Evolutionary conservation across 108 stramenopile species (phyloP).

Genomic region (Nannochloropsis gaditana): DNA sequence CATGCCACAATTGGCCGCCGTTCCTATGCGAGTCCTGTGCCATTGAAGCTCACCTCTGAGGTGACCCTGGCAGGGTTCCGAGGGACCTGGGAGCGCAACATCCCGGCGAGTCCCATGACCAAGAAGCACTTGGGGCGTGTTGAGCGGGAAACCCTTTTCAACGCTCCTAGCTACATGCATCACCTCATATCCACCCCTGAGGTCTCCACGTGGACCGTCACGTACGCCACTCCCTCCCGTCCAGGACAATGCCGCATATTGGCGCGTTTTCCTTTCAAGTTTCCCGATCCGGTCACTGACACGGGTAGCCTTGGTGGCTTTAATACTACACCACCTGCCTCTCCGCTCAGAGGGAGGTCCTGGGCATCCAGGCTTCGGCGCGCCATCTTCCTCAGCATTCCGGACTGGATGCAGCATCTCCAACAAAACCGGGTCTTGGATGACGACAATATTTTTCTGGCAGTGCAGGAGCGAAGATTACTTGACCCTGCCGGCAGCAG

Average conservation of each 20-base stretch:
- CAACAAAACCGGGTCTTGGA: neutral
- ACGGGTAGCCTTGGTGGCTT: neutral
- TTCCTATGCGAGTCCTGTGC: neutral
- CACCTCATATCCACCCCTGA: slow-evolving; percentile 9
- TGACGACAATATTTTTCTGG: slow-evolving; percentile 6
- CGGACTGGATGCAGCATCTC: slow-evolving; percentile 1
- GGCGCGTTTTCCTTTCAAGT: neutral
- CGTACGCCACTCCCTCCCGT: slow-evolving; percentile 17
- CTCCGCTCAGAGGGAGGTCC: neutral
- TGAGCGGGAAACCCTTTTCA: neutral
- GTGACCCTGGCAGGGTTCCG: neutral
- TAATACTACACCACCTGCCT: neutral
- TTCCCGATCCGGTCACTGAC: neutral
- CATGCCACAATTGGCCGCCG: slow-evolving; percentile 17
- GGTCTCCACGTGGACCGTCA: neutral
- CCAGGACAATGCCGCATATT: slow-evolving; percentile 9
- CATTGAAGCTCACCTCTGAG: neutral
- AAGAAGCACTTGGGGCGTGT: slow-evolving; percentile 4
- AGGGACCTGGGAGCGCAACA: neutral
- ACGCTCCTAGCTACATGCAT: slow-evolving; percentile 16
- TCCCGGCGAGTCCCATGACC: neutral
- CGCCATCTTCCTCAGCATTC: neutral
- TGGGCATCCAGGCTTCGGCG: neutral
- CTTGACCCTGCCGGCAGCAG: neutral
- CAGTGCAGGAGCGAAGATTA: neutral